These are phyloP conservation scores for Piromyces sp. DNA, from an alignment of 192 early-diverging fungal genomes.

Conservation along the genomic window DNA sequence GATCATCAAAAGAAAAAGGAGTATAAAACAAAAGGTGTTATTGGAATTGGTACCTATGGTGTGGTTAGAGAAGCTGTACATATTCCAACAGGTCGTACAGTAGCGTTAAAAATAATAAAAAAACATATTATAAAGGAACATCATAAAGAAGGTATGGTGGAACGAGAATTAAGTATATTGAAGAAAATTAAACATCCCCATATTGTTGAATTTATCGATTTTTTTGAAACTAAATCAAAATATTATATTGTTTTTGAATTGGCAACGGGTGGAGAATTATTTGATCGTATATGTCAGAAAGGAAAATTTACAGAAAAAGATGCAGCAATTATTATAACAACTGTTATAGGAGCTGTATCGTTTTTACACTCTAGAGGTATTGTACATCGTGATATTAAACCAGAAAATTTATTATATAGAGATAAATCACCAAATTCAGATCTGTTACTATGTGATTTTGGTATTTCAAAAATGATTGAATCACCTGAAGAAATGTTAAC, in stretches of 20 bases:
- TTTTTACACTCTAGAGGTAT: neutral
- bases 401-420: constrained; percentile 3
- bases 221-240: constrained; percentile 2
- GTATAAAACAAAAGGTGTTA: neutral
- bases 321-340: constrained; percentile 11
- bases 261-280: constrained; percentile 23
- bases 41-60: constrained; percentile 2
- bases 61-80: constrained; percentile 2
- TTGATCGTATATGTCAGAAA: constrained; percentile 72
- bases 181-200: neutral
- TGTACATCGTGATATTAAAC: constrained; percentile 6
- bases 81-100: constrained; percentile 1
- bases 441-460: neutral
- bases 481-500: neutral
- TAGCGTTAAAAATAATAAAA: constrained; percentile 2
- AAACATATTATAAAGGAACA: neutral
- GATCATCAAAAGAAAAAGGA: neutral
- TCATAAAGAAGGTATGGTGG: constrained; percentile 1
- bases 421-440: neutral
- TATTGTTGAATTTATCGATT: constrained; percentile 2
- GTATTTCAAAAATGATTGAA: constrained; percentile 2
- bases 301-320: constrained; percentile 59
- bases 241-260: constrained; percentile 6
- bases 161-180: constrained; percentile 1
- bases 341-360: neutral